These are phyloP conservation scores for Citrullus mucosospermus DNA, from an alignment of 306 rosid species.

Conservation along the genomic window DNA sequence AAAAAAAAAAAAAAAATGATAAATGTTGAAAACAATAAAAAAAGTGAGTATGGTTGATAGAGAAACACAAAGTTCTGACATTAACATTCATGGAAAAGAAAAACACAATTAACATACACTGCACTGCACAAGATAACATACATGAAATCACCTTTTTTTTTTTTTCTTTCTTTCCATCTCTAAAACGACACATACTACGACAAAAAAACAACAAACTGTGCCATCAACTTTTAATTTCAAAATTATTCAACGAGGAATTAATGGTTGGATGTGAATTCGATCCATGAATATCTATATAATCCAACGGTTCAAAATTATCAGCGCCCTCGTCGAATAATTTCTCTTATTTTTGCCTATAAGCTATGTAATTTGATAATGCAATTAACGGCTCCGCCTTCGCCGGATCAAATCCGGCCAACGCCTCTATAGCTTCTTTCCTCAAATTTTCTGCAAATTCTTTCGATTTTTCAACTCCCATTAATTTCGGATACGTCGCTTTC, in stretches of 20 bases:
- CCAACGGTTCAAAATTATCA: too few relatives aligned
- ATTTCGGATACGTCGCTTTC: conserved; percentile 41
- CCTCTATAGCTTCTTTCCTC: conserved; percentile 24
- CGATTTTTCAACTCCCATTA: conserved; percentile 36
- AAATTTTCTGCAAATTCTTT: conserved; percentile 32
- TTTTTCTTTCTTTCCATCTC: too few relatives aligned
- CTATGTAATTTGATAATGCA: conserved; percentile 39
- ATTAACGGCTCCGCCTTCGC: conserved; percentile 28
- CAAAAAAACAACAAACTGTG: background rate
- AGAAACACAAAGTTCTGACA: background rate
- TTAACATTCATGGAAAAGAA: background rate
- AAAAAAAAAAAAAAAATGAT: too few relatives aligned
- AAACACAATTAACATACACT: background rate
- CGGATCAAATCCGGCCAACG: conserved; percentile 27
- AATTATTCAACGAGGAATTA: too few relatives aligned
- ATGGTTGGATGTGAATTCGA: too few relatives aligned
- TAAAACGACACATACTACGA: too few relatives aligned
- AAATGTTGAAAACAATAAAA: too few relatives aligned
- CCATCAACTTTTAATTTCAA: too few relatives aligned
- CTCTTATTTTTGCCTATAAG: conserved; percentile 21
- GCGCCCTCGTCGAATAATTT: too few relatives aligned
- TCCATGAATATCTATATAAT: too few relatives aligned
- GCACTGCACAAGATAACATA: background rate
- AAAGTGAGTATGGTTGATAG: too few relatives aligned
- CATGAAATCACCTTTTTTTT: background rate